Conservation (phyloP, 306 rosid genomes). For the Cucurbita pepo region DNA sequence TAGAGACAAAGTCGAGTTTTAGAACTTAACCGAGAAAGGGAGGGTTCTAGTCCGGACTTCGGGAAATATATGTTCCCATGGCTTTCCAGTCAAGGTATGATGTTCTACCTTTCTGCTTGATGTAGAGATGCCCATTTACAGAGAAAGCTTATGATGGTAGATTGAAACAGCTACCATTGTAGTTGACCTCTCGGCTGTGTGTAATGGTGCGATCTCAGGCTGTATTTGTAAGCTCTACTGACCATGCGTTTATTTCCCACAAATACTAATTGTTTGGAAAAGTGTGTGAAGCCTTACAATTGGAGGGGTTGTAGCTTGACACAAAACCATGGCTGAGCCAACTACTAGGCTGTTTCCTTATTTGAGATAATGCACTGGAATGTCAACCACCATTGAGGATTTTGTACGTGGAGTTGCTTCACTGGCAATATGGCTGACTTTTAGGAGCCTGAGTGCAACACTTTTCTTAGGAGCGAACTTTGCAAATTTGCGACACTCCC, state of each 20-base stretch:
- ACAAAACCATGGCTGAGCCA: neutral
- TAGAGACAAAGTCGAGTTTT: no score
- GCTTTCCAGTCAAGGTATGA: constrained; percentile 50
- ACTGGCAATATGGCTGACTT: neutral
- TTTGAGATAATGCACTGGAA: neutral
- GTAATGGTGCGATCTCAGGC: neutral
- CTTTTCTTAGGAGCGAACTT: no score
- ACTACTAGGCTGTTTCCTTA: neutral
- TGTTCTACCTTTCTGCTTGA: constrained; percentile 60
- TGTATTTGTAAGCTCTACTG: neutral
- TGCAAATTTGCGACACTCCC: no score
- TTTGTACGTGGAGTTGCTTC: neutral
- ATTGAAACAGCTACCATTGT: neutral
- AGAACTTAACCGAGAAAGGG: neutral
- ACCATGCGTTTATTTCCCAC: neutral
- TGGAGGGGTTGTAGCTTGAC: neutral
- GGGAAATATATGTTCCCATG: constrained; percentile 53
- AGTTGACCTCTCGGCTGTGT: neutral
- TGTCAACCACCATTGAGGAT: neutral
- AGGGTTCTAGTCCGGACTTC: constrained; percentile 26
- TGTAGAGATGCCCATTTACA: constrained; percentile 47
- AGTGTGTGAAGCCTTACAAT: neutral
- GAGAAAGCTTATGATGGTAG: constrained; percentile 1
- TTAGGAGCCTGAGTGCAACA: neutral
- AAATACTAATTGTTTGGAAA: neutral